These are phyloP conservation scores for Chlorella sp. DNA, from an alignment of 139 green algal genomes.

Conservation along the genomic window DNA sequence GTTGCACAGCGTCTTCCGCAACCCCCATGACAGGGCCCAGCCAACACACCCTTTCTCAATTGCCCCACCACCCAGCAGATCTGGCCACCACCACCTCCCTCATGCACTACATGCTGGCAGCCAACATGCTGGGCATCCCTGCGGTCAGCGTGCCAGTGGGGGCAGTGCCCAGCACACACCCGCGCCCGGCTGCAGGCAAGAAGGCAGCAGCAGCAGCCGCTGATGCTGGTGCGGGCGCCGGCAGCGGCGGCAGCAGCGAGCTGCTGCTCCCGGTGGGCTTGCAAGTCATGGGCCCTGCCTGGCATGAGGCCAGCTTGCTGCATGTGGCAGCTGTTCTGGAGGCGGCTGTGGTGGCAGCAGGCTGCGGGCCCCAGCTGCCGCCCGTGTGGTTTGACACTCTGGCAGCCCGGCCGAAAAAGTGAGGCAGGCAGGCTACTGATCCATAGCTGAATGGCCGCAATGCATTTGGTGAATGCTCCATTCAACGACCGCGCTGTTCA, in stretches of 20 bases:
- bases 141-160: constrained; percentile 76
- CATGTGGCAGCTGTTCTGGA: constrained; percentile 57
- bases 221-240: neutral
- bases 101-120: constrained; percentile 69
- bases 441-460: neutral
- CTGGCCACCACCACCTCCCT: constrained; percentile 51
- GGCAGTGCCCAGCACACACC: constrained; percentile 13
- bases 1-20: no score
- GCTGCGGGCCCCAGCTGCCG: neutral
- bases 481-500: no score
- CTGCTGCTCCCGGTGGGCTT: constrained; percentile 67
- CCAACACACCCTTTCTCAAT: neutral
- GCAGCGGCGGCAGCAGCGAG: neutral
- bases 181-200: constrained; percentile 23
- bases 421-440: no score
- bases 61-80: constrained; percentile 37
- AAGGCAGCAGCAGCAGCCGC: neutral
- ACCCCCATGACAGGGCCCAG: no score
- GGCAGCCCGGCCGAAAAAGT: neutral
- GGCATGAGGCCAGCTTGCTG: constrained; percentile 73
- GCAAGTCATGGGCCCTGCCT: constrained; percentile 81
- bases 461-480: no score
- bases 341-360: constrained; percentile 6
- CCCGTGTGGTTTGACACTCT: constrained; percentile 39
- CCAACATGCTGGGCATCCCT: constrained; percentile 78